Base-by-base conservation (phyloP, 148 eudicot species). In the Drosera capensis region DNA sequence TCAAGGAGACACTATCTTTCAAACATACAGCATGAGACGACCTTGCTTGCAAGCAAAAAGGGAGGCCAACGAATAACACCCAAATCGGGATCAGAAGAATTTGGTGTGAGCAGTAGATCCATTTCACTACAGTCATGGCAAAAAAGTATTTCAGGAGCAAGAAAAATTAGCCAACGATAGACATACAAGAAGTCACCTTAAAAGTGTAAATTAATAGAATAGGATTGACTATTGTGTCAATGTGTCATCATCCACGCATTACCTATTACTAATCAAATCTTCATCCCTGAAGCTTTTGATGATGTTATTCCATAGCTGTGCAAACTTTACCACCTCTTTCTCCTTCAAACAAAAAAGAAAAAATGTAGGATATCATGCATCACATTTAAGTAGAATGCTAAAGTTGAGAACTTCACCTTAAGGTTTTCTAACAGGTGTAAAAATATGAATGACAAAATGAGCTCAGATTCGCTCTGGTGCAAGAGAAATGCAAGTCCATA, bases 41-140 rank as follows among this genome's bases (percentile, higher is more conserved):
- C 86, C 86, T 71, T 78, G 77, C 74, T 74, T 42, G 80, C 86
- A 63, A 78, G 63, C 50, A 78, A 39, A 71, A 78, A 78, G 2
- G 86, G 86, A 54, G 86, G 86, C 86, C 86, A 78, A 59, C 64
- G 77, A 20, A 71, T 68, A 30, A 68, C 63, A 48, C 71, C 77
- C 35, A 78, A 46, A 42, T 71, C 77, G 41, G 61, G 72, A 43
- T 74, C 77, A 54, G 77, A 68, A 68, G 63, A 58, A 54, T 74
- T 71, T n/a, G 86, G 78, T 41, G 74, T 71, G 40, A 78, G 80
- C 61, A 78, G 46, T 4, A 74, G 70, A 56, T 67, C 51, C 74
- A 25, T 71, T 65, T 78, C 86, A 43, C 86, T 78, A 8, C 25
- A 29, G 36, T 23, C 38, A 34, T 13, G 0, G 3, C 38, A 34